phyloP scores from a whole-genome alignment of 345 rosid species.

The Boechera divaricarpa region DNA sequence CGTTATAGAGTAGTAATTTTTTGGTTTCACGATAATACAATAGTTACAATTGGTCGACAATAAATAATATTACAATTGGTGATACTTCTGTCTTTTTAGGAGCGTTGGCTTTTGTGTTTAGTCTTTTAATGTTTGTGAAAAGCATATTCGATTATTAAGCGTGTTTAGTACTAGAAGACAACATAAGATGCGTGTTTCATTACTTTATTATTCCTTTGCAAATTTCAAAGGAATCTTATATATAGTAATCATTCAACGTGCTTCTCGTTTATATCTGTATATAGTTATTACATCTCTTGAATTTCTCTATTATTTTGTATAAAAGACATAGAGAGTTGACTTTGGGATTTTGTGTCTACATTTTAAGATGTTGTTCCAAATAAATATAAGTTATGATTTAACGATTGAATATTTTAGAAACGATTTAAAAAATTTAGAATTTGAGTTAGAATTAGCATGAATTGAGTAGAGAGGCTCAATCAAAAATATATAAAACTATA shows the following conservation, averaged over 20 bases:
- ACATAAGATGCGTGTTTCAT: background rate
- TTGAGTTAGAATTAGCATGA: background rate
- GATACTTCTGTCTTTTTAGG: background rate
- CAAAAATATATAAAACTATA: no score
- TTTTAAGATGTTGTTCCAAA: background rate
- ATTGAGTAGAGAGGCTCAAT: background rate
- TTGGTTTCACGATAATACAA: no score
- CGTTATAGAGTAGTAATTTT: no score
- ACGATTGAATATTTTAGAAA: background rate
- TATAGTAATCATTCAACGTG: background rate
- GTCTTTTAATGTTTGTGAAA: conserved; percentile 25
- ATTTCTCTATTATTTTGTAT: background rate
- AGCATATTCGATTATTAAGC: conserved; percentile 16
- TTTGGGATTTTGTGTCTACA: background rate
- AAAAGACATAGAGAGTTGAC: no score
- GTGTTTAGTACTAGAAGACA: conserved; percentile 3
- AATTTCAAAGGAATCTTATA: background rate
- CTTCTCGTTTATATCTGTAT: background rate
- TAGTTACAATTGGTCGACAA: no score
- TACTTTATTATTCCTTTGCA: background rate
- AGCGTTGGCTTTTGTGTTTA: conserved; percentile 11
- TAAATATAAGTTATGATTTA: no score
- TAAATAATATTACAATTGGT: no score
- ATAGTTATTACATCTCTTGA: background rate
- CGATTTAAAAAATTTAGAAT: background rate